A percentile compares a stretch with the other conserved stretches of the same genome.
phyloP scores from a whole-genome alignment of 331 rosid genomes.

The Phaseolus coccineus region DNA sequence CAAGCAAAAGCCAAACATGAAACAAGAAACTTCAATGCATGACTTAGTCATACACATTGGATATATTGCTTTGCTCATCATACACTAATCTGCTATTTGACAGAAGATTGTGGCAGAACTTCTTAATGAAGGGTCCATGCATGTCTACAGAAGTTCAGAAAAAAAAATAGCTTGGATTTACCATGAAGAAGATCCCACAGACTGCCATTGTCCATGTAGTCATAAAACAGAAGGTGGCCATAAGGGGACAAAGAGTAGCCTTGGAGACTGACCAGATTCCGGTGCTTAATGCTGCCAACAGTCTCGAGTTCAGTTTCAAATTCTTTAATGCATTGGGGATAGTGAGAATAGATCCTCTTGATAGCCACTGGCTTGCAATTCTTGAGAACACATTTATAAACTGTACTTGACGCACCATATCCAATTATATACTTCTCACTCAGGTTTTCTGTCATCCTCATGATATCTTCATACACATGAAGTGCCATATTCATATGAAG shows the following conservation, averaged over 20 bases:
- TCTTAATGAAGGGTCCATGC: neutral
- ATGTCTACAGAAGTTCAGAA: neutral
- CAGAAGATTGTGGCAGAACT: neutral
- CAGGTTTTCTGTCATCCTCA: constrained; percentile 98
- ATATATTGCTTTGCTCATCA: neutral
- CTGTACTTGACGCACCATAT: constrained; percentile 93
- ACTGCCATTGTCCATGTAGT: constrained; percentile 98
- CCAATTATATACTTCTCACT: constrained; percentile 95
- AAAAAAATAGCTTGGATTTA: constrained; percentile 42
- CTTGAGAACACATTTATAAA: constrained; percentile 96
- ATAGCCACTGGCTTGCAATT: constrained; percentile 98
- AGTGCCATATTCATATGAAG: constrained; percentile 99
- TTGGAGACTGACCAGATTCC: constrained; percentile 96
- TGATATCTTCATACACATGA: constrained; percentile 93
- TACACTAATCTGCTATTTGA: neutral
- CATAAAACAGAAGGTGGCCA: constrained; percentile 96
- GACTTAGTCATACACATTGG: neutral
- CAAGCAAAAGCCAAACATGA: neutral
- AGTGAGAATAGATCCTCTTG: constrained; percentile 86
- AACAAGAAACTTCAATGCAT: neutral
- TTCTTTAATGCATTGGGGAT: constrained; percentile 82
- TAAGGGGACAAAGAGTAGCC: constrained; percentile 90
- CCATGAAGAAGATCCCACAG: constrained; percentile 99
- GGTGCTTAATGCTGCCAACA: constrained; percentile 97
- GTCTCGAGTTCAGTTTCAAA: constrained; percentile 93